Evolutionary conservation across 768 basidiomycete species (phyloP), one percentile per base, ranked within the genome.

Genomic region (Suillus tomentosus): DNA sequence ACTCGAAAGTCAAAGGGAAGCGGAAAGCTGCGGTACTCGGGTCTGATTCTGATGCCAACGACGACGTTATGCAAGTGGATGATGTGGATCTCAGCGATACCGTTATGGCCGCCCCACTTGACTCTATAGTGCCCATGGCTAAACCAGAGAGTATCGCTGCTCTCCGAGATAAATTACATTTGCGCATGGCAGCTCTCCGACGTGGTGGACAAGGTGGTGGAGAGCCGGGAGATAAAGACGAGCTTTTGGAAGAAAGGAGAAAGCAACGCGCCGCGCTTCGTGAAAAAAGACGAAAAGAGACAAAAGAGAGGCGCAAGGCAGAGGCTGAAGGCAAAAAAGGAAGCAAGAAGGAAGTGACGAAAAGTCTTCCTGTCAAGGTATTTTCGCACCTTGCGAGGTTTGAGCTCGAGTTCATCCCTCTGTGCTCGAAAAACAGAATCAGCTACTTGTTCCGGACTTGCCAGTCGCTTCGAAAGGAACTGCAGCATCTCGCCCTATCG

Each of bases 241-340:
- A 88, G 65, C 74, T 98, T 54, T 74, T 98, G 60, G 91, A 94
- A 71, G 91, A 94, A 75, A 81, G 91, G 61, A 79, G 95, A 65
- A 76, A 77, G 68, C 88, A 92, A 70, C 81, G 94, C 5, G 95
- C 90, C 0, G 86, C 89, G 40, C 82, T 97, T 82, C 83, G 95
- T 24, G 96, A 98, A 76, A 84, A 87, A 63, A 79, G 96, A 68
- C 78, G 95, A 72, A 92, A 90, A 71, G 91, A 92, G 79, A 92
- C 92, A 9, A 90, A 84, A 72, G 95, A 95, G 77, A 91, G 92
- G 77, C 91, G 88, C 64, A 78, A 80, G 68, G 81, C 80, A 17
- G 88, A 91, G 72, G 81, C 86, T 65, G 91, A 90, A 71, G 71
- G 74, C 60, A 82, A 79, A 77, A 79, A 84, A 72, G 79, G 79